Conservation (phyloP, 2,329 filamentous ascomycete species). For the Pseudocercospora fuligena region DNA sequence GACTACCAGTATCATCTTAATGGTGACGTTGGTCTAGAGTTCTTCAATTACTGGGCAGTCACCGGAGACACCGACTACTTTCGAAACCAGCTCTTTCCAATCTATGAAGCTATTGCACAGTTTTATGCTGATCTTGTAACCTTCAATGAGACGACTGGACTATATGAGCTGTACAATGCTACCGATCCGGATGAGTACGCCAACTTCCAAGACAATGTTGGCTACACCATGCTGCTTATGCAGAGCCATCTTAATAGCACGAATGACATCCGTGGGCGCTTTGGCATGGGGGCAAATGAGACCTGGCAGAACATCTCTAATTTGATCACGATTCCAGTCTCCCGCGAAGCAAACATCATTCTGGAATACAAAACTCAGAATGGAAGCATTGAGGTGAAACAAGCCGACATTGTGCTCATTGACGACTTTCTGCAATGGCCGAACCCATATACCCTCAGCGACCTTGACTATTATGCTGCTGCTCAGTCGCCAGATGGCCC, state of each 20-base stretch:
- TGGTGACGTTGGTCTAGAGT: slow-evolving; percentile 67
- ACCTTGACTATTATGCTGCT: slow-evolving; percentile 72
- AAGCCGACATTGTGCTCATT: slow-evolving; percentile 71
- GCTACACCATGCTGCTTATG: slow-evolving; percentile 69
- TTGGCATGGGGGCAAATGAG: slow-evolving; percentile 59
- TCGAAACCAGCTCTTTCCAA: slow-evolving; percentile 61
- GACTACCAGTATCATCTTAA: slow-evolving; percentile 76
- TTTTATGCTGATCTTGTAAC: slow-evolving; percentile 65
- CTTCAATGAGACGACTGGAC: slow-evolving; percentile 61
- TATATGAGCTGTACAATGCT: slow-evolving; percentile 62
- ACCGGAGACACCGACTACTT: slow-evolving; percentile 65
- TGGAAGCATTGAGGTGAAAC: slow-evolving; percentile 68
- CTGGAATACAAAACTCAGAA: slow-evolving; percentile 71
- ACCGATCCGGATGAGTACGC: slow-evolving; percentile 76
- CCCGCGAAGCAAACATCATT: slow-evolving; percentile 62
- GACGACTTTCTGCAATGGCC: slow-evolving; percentile 68
- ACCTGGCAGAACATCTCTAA: slow-evolving; percentile 63
- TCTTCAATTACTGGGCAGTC: slow-evolving; percentile 65
- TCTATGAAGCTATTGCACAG: slow-evolving; percentile 67
- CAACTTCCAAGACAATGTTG: slow-evolving; percentile 68
- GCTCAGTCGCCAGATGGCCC: slow-evolving; percentile 71
- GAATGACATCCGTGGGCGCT: slow-evolving; percentile 61
- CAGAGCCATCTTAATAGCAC: slow-evolving; percentile 60
- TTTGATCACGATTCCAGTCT: slow-evolving; percentile 61
- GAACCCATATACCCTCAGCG: slow-evolving; percentile 59